Conservation (phyloP, 2,329 filamentous ascomycete genomes). For the Xylaria sp. region DNA sequence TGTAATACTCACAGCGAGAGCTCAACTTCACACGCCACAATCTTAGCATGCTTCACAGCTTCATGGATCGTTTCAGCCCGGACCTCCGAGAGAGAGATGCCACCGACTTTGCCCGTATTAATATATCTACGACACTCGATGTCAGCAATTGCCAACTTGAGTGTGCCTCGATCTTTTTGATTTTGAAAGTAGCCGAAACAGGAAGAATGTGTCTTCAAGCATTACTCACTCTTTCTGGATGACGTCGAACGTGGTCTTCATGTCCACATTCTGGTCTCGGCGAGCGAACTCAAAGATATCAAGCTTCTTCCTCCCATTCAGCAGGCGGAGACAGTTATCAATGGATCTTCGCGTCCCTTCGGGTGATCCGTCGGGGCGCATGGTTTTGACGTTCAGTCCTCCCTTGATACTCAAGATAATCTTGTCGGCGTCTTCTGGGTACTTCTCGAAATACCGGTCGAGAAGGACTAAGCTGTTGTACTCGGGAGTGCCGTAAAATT, state of each 20-base stretch:
- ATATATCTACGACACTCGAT: constrained; percentile 44
- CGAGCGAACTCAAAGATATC: constrained; percentile 66
- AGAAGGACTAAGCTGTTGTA: constrained; percentile 65
- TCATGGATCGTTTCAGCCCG: constrained; percentile 54
- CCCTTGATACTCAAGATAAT: constrained; percentile 69
- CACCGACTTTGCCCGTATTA: constrained; percentile 55
- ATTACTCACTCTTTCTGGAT: constrained; percentile 49
- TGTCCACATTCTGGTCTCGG: constrained; percentile 56
- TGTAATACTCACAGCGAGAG: constrained; percentile 49
- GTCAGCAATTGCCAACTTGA: background rate
- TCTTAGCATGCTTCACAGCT: constrained; percentile 50
- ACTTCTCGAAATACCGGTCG: constrained; percentile 65
- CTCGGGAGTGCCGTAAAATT: constrained; percentile 64
- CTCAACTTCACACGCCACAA: constrained; percentile 55
- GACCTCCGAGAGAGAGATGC: constrained; percentile 55
- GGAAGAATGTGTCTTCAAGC: background rate
- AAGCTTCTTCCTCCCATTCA: constrained; percentile 60
- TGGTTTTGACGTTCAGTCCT: constrained; percentile 51
- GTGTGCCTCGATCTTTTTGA: background rate
- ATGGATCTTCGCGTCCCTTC: constrained; percentile 61
- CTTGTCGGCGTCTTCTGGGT: constrained; percentile 67
- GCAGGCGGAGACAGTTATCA: constrained; percentile 58
- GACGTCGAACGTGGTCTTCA: constrained; percentile 51
- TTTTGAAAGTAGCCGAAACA: background rate
- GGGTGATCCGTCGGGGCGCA: constrained; percentile 58